Evolutionary conservation across 2,329 filamentous ascomycete genomes (phyloP).

Genomic region (Pseudopithomyces chartarum): DNA sequence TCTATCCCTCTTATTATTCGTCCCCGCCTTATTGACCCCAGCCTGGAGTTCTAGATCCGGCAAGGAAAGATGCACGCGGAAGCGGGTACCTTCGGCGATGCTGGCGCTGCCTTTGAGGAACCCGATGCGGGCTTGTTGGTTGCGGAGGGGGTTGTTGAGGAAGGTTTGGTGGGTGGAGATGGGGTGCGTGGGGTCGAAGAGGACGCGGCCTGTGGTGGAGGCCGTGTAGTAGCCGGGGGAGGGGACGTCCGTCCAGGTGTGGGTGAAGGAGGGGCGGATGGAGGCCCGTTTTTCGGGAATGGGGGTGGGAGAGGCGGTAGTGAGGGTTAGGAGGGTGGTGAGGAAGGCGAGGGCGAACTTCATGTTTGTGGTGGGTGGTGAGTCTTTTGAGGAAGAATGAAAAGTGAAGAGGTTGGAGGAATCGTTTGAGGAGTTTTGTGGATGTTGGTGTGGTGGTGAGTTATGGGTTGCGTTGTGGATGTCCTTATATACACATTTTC

Average conservation of each 20-base stretch:
- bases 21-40: neutral
- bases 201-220: neutral
- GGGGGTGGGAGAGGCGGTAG: slow-evolving; percentile 2
- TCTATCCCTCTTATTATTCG: neutral
- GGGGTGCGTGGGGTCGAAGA: neutral
- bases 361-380: neutral
- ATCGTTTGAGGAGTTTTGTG: neutral
- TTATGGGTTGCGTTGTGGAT: neutral
- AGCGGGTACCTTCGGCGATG: neutral
- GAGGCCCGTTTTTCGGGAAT: slow-evolving; percentile 4
- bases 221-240: neutral
- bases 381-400: neutral
- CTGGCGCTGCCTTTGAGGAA: neutral
- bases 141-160: neutral
- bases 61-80: neutral
- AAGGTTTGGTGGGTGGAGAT: neutral
- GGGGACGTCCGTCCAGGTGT: slow-evolving; percentile 5
- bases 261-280: slow-evolving; percentile 8
- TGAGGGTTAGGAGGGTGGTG: slow-evolving; percentile 5
- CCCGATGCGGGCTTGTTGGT: neutral
- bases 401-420: neutral
- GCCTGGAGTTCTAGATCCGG: neutral
- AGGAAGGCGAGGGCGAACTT: slow-evolving; percentile 3
- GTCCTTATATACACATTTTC: neutral
- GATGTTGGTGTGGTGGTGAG: neutral